phyloP scores from a whole-genome alignment of 805 yeast genomes.

The Wickerhamiella musiphila region DNA sequence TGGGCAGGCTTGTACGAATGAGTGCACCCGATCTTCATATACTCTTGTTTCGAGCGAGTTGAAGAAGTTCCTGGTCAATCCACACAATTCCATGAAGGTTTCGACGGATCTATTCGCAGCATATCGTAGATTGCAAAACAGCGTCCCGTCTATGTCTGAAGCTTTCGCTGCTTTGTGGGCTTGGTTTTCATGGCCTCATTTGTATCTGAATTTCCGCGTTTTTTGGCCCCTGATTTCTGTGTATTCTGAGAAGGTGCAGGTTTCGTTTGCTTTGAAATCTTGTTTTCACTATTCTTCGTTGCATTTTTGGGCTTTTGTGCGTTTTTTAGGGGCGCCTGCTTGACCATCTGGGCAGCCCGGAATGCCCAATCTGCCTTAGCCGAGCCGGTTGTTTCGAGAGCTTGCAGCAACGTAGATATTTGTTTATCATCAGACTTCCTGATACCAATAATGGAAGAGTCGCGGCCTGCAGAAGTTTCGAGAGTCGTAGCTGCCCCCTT shows the following conservation, averaged over 20 bases:
- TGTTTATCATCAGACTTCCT: constrained; percentile 2
- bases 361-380: constrained; percentile 12
- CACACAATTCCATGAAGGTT: no score
- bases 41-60: no score
- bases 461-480: constrained; percentile 3
- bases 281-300: no score
- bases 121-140: no score
- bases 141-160: no score
- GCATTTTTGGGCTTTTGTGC: neutral
- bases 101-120: no score
- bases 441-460: constrained; percentile 6
- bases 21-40: no score
- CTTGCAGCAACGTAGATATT: constrained; percentile 1
- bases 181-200: neutral
- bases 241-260: neutral
- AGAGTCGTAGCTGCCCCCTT: constrained; percentile 6
- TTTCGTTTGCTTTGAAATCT: neutral
- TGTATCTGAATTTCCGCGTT: neutral
- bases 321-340: neutral
- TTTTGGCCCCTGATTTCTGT: constrained; percentile 1
- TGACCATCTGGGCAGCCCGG: constrained; percentile 1
- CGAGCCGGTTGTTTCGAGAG: constrained; percentile 4
- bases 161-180: neutral
- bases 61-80: no score
- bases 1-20: no score